Evolutionary conservation across 2,329 filamentous ascomycete species (phyloP), one percentile per base, ranked within the genome.

Genomic region (Akanthomyces lecanii): DNA sequence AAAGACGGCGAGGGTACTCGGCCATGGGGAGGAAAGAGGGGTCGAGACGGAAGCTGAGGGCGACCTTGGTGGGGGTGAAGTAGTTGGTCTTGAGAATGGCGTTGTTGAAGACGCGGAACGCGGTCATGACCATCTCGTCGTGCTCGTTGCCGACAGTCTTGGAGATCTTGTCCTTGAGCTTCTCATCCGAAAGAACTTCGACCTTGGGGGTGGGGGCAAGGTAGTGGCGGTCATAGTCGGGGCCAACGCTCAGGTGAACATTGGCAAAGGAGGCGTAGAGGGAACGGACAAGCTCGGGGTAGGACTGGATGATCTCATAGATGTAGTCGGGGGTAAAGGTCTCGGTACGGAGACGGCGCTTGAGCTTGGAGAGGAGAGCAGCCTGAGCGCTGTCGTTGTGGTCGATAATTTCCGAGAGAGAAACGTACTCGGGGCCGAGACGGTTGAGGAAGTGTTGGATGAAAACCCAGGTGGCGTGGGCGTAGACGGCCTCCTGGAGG

Each of bases 301-400:
- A 95, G 57, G 89, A 89, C 74, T 89, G 88, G 77, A 99, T 97
- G 74, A 99, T 98, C 78, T 99, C 94, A 33, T 94, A 87, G 69
- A 99, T 98, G 79, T 99, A 99, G 72, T 97, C 94, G 5, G 95
- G 90, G 0, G 95, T 99, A 76, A 99, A 99, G 0, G 95, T 99
- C 79, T 99, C 95, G 0, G 91, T 95, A 71, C 95, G 90, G 65
- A 99, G 84, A 71, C 95, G 89, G 70, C 93, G 92, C 86, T 99
- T 99, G 72, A 99, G 86, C 81, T 96, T 98, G 36, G 90, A 90
- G 42, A 99, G 83, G 64, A 97, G 83, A 70, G 95, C 92, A 21
- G 90, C 91, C 71, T 98, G 92, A 1, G 87, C 84, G 69, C 88
- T 95, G 77, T 96, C 96, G 72, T 85, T 89, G 30, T 84, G 72